These are phyloP conservation scores for Fusarium sp. DNA, from an alignment of 2,329 filamentous ascomycete genomes.

Conservation along the genomic window DNA sequence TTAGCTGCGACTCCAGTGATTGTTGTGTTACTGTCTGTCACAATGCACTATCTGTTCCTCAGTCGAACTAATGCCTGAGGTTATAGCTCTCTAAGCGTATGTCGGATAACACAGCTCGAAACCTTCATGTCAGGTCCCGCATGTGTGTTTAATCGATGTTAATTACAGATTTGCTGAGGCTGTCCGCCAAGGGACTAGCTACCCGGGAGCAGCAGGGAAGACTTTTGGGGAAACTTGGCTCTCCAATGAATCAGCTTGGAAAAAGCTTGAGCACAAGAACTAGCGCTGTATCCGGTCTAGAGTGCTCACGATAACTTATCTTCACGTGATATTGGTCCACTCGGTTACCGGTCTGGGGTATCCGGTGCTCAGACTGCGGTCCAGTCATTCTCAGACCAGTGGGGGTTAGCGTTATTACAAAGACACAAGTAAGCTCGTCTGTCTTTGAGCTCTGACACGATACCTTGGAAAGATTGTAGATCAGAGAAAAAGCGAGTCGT, in stretches of 20 bases:
- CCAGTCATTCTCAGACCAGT: background rate
- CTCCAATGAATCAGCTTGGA: background rate
- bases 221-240: background rate
- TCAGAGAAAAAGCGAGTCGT: background rate
- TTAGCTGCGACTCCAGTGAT: no score
- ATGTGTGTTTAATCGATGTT: background rate
- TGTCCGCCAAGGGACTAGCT: background rate
- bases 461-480: background rate
- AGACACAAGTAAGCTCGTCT: background rate
- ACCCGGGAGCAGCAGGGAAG: background rate
- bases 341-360: background rate
- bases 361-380: no score
- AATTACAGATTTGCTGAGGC: background rate
- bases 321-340: background rate
- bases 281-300: background rate
- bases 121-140: background rate
- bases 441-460: background rate
- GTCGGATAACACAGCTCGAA: background rate
- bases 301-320: background rate
- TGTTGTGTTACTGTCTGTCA: no score
- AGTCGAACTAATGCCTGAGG: no score
- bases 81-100: background rate
- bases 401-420: background rate
- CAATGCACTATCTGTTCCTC: no score
- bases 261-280: background rate